These are phyloP conservation scores for Cladosporium sp. DNA, from an alignment of 2,329 filamentous ascomycete species.

Conservation along the genomic window DNA sequence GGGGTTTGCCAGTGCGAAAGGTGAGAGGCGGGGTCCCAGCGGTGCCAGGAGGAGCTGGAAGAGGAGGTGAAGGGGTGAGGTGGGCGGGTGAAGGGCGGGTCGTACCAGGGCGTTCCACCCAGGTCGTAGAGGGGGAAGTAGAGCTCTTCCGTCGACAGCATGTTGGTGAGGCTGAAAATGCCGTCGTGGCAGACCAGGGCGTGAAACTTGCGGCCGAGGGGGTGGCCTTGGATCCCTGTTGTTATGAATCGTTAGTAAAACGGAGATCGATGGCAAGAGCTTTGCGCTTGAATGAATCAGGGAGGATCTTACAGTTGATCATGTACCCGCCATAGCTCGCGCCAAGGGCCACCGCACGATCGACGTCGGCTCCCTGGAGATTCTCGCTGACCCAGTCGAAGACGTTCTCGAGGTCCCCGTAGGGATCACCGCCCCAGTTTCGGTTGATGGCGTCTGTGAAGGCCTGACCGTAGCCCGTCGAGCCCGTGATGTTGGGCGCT, in stretches of 20 bases:
- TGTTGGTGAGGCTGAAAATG: conserved; percentile 23
- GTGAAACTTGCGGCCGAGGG: conserved; percentile 76
- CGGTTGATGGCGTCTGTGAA: conserved; percentile 61
- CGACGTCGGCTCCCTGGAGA: conserved; percentile 62
- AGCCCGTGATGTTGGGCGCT: conserved; percentile 25
- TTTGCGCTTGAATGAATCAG: conserved; percentile 12
- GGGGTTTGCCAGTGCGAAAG: conserved; percentile 74
- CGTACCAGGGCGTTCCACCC: conserved; percentile 45
- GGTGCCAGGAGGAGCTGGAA: conserved; percentile 38
- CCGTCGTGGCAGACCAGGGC: conserved; percentile 78
- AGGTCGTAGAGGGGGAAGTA: conserved; percentile 52
- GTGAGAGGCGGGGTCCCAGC: conserved; percentile 53
- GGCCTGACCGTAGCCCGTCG: conserved; percentile 25
- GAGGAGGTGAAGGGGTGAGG: conserved; percentile 5
- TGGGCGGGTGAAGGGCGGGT: conserved; percentile 21
- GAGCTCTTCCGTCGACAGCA: conserved; percentile 43
- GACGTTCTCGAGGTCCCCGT: conserved; percentile 71
- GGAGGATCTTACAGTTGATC: conserved; percentile 44
- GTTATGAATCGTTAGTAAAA: conserved; percentile 26
- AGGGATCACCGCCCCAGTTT: conserved; percentile 81
- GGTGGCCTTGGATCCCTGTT: conserved; percentile 72
- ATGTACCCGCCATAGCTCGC: conserved; percentile 72
- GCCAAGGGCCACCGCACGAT: conserved; percentile 64
- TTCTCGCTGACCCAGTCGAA: conserved; percentile 67
- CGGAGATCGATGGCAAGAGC: conserved; percentile 17